phyloP scores from a whole-genome alignment of 495 filamentous ascomycete species.

The Penicillium desertorum region DNA sequence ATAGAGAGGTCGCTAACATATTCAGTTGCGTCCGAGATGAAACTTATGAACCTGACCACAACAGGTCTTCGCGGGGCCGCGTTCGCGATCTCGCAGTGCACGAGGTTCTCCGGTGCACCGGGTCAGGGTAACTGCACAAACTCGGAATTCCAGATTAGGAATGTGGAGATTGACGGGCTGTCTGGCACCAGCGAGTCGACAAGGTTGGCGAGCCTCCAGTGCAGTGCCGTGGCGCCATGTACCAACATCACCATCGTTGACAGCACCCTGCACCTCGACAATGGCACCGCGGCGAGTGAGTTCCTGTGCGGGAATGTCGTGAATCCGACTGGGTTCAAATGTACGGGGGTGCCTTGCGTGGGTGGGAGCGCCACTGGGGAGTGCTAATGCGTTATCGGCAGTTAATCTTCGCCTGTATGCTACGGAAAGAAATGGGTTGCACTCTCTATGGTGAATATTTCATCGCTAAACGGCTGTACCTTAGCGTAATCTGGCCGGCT shows the following conservation, averaged over 20 bases:
- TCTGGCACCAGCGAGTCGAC: conserved; percentile 27
- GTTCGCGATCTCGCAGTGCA: conserved; percentile 43
- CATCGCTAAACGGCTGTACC: no score
- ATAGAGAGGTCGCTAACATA: not conserved
- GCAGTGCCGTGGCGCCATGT: conserved; percentile 39
- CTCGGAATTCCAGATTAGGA: conserved; percentile 37
- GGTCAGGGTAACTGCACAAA: conserved; percentile 38
- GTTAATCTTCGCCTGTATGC: not conserved
- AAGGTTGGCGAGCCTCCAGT: conserved; percentile 36
- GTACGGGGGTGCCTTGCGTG: conserved; percentile 34
- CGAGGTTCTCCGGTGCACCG: conserved; percentile 34
- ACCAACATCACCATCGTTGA: conserved; percentile 28
- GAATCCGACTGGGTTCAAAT: conserved; percentile 32
- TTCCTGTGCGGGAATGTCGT: conserved; percentile 41
- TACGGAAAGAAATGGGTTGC: not conserved
- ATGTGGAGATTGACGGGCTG: conserved; percentile 27
- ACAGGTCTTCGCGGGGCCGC: conserved; percentile 30
- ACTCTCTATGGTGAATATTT: not conserved
- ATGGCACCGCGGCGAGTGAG: conserved; percentile 23
- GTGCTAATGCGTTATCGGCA: conserved; percentile 16
- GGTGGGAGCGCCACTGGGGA: conserved; percentile 34
- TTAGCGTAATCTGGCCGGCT: no score
- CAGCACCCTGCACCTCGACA: conserved; percentile 23
- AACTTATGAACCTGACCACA: conserved; percentile 25
- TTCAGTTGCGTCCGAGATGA: conserved; percentile 26